These are phyloP conservation scores for Vanilla planifolia DNA, from an alignment of 106 monocot species.

Conservation along the genomic window DNA sequence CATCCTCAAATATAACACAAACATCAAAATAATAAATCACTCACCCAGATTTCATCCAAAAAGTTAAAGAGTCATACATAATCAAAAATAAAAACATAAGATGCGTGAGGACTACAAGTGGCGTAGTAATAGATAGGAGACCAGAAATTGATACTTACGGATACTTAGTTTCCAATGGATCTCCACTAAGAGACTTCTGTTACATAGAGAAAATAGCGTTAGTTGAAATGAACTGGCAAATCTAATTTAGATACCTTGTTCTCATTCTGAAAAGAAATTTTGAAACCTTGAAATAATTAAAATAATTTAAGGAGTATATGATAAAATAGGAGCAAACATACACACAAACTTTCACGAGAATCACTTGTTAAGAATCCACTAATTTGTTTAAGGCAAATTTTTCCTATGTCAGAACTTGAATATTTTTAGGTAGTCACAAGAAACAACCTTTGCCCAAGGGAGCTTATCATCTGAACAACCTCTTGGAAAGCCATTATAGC, in stretches of 20 bases:
- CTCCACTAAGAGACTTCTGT: constrained; percentile 73
- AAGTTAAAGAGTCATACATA: neutral
- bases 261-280: neutral
- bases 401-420: too few species aligned
- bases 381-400: too few species aligned
- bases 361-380: constrained; percentile 5
- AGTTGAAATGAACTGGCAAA: neutral
- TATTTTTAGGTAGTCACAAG: neutral
- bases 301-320: too few species aligned
- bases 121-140: neutral
- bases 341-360: too few species aligned
- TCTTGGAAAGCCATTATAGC: constrained; percentile 98
- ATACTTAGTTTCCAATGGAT: constrained; percentile 84
- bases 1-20: too few species aligned
- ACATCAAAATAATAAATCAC: too few species aligned
- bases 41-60: too few species aligned
- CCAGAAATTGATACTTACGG: constrained; percentile 52
- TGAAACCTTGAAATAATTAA: too few species aligned
- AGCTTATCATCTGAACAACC: constrained; percentile 94
- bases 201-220: constrained; percentile 11
- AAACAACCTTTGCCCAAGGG: constrained; percentile 90
- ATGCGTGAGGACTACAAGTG: neutral
- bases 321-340: too few species aligned
- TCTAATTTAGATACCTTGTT: neutral
- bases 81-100: neutral